These are phyloP conservation scores for Limnomonas spitsbergensis DNA, from an alignment of 139 green algal species.

Conservation along the genomic window DNA sequence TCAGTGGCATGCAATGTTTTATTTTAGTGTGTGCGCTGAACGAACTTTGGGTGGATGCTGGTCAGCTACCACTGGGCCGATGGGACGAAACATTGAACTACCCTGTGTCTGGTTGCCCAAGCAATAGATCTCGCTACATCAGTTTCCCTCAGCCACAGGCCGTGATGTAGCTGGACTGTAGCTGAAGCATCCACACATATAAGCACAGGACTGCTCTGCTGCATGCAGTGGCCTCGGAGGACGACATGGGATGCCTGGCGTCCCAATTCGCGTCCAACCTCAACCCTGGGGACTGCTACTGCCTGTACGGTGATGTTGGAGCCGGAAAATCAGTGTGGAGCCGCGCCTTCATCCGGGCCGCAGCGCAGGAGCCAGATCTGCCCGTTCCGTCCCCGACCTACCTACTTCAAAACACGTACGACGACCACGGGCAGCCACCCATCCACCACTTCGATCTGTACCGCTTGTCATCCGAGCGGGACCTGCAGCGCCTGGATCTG, in stretches of 20 bases:
- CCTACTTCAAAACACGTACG: constrained; percentile 81
- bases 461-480: constrained; percentile 39
- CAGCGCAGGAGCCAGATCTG: constrained; percentile 52
- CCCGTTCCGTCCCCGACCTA: constrained; percentile 83
- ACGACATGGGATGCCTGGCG: constrained; percentile 33
- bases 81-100: too few species aligned
- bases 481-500: constrained; percentile 49
- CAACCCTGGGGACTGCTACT: constrained; percentile 53
- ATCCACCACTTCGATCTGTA: constrained; percentile 88
- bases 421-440: constrained; percentile 46
- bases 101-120: too few species aligned
- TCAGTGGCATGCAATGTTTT: too few species aligned
- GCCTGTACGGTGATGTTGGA: constrained; percentile 72
- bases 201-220: too few species aligned
- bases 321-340: constrained; percentile 83
- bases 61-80: too few species aligned
- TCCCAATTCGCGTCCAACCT: constrained; percentile 31
- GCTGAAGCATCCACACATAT: too few species aligned
- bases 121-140: too few species aligned
- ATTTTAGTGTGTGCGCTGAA: too few species aligned
- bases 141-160: too few species aligned
- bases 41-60: too few species aligned
- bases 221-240: too few species aligned
- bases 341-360: constrained; percentile 70
- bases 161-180: too few species aligned